These are phyloP conservation scores for Colletotrichum trifolii DNA, from an alignment of 2,329 filamentous ascomycete species.

Conservation along the genomic window DNA sequence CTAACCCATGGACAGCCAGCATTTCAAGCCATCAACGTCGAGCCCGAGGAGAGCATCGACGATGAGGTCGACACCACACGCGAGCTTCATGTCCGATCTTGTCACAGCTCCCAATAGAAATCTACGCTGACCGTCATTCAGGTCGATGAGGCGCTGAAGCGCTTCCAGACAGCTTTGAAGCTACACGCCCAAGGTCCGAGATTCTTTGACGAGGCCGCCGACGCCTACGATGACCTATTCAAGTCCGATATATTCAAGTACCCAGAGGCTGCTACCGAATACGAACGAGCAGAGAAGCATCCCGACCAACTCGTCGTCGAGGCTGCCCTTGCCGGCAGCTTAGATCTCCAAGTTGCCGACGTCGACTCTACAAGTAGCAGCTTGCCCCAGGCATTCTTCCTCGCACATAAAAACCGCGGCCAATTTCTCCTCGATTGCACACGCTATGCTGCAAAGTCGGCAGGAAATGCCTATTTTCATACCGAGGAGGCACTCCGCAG, in stretches of 20 bases:
- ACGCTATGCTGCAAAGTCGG: slow-evolving; percentile 59
- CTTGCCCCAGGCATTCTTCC: slow-evolving; percentile 87
- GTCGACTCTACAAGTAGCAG: slow-evolving; percentile 82
- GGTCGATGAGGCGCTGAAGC: slow-evolving; percentile 95
- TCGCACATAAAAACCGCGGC: slow-evolving; percentile 95
- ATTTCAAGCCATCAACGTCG: slow-evolving; percentile 92
- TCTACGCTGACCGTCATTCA: slow-evolving; percentile 43
- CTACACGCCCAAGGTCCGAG: slow-evolving; percentile 87
- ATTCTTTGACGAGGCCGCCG: slow-evolving; percentile 79
- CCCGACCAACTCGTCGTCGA: slow-evolving; percentile 62
- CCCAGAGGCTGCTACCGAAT: slow-evolving; percentile 87
- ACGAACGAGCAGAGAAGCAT: slow-evolving; percentile 74
- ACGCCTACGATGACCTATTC: slow-evolving; percentile 88
- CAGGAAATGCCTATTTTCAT: slow-evolving; percentile 46
- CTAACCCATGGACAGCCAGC: slow-evolving; percentile 58
- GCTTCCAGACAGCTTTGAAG: slow-evolving; percentile 91
- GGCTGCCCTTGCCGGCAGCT: slow-evolving; percentile 57
- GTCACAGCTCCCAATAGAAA: too few species aligned
- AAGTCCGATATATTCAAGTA: slow-evolving; percentile 94
- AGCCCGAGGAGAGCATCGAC: slow-evolving; percentile 89
- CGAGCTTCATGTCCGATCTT: slow-evolving; percentile 79
- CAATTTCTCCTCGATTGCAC: slow-evolving; percentile 88
- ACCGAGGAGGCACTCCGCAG: slow-evolving; percentile 50
- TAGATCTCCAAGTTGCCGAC: slow-evolving; percentile 69
- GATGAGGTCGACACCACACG: slow-evolving; percentile 95